phyloP scores from a whole-genome alignment of 1,284 basidiomycete genomes.

The Cutaneotrichosporon dermatis region DNA sequence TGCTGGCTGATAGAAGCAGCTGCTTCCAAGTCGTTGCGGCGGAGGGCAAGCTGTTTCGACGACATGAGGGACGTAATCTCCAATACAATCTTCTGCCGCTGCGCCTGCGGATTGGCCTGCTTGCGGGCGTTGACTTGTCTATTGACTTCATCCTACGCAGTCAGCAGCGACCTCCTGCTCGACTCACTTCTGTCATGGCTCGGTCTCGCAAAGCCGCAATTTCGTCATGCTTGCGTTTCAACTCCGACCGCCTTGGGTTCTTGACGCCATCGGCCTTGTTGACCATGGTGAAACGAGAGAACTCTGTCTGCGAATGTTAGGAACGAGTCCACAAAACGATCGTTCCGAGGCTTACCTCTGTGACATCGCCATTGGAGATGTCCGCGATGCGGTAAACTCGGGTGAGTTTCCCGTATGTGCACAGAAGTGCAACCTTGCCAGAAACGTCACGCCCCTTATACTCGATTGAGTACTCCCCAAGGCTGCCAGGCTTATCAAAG shows the following conservation, averaged over 20 bases:
- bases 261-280: constrained; percentile 59
- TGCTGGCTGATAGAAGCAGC: constrained; percentile 59
- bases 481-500: constrained; percentile 19
- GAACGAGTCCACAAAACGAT: not conserved
- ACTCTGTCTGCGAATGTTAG: constrained; percentile 60
- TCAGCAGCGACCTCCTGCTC: not conserved
- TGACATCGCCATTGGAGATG: constrained; percentile 67
- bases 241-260: constrained; percentile 60
- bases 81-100: constrained; percentile 58
- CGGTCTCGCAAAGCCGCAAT: constrained; percentile 59
- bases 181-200: constrained; percentile 61
- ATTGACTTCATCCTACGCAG: constrained; percentile 55
- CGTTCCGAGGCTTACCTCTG: constrained; percentile 52
- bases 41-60: constrained; percentile 63
- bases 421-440: constrained; percentile 61
- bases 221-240: constrained; percentile 63
- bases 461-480: constrained; percentile 67
- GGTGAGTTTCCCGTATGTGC: constrained; percentile 64
- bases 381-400: constrained; percentile 68
- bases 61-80: constrained; percentile 50
- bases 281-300: constrained; percentile 57
- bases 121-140: constrained; percentile 58
- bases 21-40: constrained; percentile 64
- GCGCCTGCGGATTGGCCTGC: constrained; percentile 29
- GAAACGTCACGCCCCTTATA: constrained; percentile 49